These are phyloP conservation scores for Corchorus olitorius DNA, from an alignment of 345 rosid species.

Conservation along the genomic window DNA sequence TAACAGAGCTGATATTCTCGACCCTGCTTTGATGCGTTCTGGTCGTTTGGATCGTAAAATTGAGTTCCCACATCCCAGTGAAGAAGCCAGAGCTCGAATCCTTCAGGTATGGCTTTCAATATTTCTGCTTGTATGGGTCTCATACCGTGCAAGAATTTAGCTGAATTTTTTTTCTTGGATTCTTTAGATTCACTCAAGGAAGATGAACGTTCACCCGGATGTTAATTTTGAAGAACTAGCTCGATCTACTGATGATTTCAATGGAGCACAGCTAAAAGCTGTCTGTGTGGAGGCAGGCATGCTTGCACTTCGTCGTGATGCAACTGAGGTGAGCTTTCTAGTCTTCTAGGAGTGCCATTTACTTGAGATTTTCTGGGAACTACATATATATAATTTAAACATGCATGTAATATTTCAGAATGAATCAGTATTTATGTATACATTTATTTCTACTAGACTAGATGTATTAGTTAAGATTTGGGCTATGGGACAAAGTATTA, in stretches of 20 bases:
- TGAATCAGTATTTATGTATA: background rate
- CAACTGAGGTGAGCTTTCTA: slow-evolving; percentile 68
- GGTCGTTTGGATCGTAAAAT: slow-evolving; percentile 98
- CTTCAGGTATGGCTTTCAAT: slow-evolving; percentile 55
- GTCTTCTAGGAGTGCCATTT: background rate
- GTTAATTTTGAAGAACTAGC: slow-evolving; percentile 99
- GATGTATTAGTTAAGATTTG: background rate
- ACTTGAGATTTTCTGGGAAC: background rate
- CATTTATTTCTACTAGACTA: background rate
- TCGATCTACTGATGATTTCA: slow-evolving; percentile 95
- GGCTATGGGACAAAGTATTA: background rate
- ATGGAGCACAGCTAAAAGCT: slow-evolving; percentile 98
- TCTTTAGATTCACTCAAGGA: slow-evolving; percentile 92
- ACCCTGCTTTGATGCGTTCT: slow-evolving; percentile 99
- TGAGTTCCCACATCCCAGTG: slow-evolving; percentile 97
- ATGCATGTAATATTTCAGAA: background rate
- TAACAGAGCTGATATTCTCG: slow-evolving; percentile 96
- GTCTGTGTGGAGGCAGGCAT: slow-evolving; percentile 99
- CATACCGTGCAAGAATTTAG: background rate
- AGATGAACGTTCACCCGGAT: slow-evolving; percentile 97
- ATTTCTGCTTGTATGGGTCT: background rate
- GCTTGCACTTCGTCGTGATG: slow-evolving; percentile 98
- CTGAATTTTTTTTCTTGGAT: slow-evolving; percentile 3
- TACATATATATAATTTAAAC: background rate
- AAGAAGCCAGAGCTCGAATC: slow-evolving; percentile 98